Evolutionary conservation across 1,284 basidiomycete genomes (phyloP).

Genomic region (Pterula multifida): DNA sequence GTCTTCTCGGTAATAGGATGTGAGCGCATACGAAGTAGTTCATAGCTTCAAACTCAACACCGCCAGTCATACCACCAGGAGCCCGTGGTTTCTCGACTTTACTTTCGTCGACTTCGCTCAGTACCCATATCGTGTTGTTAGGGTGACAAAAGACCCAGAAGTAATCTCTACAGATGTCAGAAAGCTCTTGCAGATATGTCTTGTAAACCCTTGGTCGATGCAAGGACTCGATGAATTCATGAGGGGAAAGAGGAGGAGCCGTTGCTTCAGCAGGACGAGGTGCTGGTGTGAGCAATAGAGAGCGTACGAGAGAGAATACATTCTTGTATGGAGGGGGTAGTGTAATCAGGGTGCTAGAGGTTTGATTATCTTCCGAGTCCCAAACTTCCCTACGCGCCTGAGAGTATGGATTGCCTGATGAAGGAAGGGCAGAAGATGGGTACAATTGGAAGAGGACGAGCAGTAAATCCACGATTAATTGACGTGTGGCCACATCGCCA

Average conservation of each 20-base stretch:
- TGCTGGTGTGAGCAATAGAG: slow-evolving; percentile 62
- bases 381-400: slow-evolving; percentile 39
- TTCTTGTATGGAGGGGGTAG: slow-evolving; percentile 63
- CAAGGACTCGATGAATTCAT: slow-evolving; percentile 81
- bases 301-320: slow-evolving; percentile 57
- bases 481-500: slow-evolving; percentile 82
- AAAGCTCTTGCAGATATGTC: slow-evolving; percentile 81
- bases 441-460: slow-evolving; percentile 79
- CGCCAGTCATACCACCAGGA: slow-evolving; percentile 96
- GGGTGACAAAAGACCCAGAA: slow-evolving; percentile 99
- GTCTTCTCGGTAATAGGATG: slow-evolving; percentile 9
- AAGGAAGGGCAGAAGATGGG: slow-evolving; percentile 53
- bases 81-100: slow-evolving; percentile 86
- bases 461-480: slow-evolving; percentile 83
- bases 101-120: slow-evolving; percentile 70
- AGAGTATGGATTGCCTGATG: slow-evolving; percentile 20
- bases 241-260: slow-evolving; percentile 54
- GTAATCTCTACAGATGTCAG: slow-evolving; percentile 87
- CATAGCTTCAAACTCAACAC: slow-evolving; percentile 97
- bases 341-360: slow-evolving; percentile 37
- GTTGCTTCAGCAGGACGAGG: slow-evolving; percentile 61
- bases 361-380: slow-evolving; percentile 29
- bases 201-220: slow-evolving; percentile 84
- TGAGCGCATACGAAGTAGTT: slow-evolving; percentile 65
- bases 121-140: slow-evolving; percentile 82